These are phyloP conservation scores for Colletotrichum orbiculare DNA, from an alignment of 2,329 filamentous ascomycete species.

Conservation along the genomic window DNA sequence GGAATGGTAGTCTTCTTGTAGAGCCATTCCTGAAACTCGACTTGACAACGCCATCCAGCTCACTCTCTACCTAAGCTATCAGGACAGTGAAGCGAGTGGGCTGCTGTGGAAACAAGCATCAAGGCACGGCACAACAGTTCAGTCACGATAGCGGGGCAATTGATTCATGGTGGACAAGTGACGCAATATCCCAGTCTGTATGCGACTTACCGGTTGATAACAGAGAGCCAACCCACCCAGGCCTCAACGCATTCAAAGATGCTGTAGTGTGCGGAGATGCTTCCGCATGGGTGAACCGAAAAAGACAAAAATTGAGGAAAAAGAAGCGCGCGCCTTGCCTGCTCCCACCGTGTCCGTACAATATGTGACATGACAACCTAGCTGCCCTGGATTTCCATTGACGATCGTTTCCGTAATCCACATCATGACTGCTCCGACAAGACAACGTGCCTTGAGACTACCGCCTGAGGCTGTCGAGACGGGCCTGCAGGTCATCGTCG, in stretches of 20 bases:
- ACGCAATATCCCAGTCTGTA: conserved; percentile 23
- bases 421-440: neutral
- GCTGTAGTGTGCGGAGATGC: too few species aligned
- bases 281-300: neutral
- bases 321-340: conserved; percentile 30
- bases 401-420: conserved; percentile 16
- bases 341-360: conserved; percentile 20
- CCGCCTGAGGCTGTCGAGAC: conserved; percentile 85
- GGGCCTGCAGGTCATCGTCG: conserved; percentile 95
- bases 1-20: too few species aligned
- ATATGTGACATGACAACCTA: conserved; percentile 33
- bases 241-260: neutral
- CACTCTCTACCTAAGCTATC: too few species aligned
- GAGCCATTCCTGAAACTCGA: too few species aligned
- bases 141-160: conserved; percentile 23
- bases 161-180: conserved; percentile 12
- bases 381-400: conserved; percentile 16
- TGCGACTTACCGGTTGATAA: conserved; percentile 13
- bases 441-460: conserved; percentile 41
- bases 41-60: too few species aligned
- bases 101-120: neutral
- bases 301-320: neutral
- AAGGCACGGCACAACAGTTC: neutral
- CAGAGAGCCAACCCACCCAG: conserved; percentile 5
- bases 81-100: too few species aligned